Evolutionary conservation across 768 basidiomycete species (phyloP).

Genomic region (Stropharia rugosoannulata): DNA sequence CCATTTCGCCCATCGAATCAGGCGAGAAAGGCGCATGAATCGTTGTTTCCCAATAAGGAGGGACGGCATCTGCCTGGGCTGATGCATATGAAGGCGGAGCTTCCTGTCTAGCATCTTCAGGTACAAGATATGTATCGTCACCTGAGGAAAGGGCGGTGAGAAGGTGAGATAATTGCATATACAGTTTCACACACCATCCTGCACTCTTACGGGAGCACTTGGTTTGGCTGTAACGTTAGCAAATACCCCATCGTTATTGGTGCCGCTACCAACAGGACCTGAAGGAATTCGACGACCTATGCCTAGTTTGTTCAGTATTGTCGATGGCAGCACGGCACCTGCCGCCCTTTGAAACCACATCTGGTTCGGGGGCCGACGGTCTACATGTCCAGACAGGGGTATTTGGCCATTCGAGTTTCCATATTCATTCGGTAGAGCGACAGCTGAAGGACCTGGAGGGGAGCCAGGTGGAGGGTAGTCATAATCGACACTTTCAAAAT

Average conservation of each 20-base stretch:
- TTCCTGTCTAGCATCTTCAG: slow-evolving; percentile 81
- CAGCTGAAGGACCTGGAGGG: slow-evolving; percentile 63
- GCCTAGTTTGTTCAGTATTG: slow-evolving; percentile 46
- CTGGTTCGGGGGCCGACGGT: slow-evolving; percentile 30
- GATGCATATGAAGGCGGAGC: slow-evolving; percentile 90
- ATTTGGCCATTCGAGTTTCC: slow-evolving; percentile 78
- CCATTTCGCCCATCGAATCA: slow-evolving; percentile 70
- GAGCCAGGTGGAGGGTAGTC: slow-evolving; percentile 84
- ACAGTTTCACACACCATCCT: slow-evolving; percentile 49
- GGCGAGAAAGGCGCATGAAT: slow-evolving; percentile 84
- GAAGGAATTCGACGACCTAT: slow-evolving; percentile 35
- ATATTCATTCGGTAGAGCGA: slow-evolving; percentile 65
- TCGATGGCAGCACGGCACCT: slow-evolving; percentile 53
- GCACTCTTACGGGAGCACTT: slow-evolving; percentile 52
- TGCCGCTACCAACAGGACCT: slow-evolving; percentile 61
- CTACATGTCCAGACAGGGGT: slow-evolving; percentile 44
- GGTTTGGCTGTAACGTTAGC: slow-evolving; percentile 94
- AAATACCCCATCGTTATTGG: slow-evolving; percentile 89
- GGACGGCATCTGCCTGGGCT: slow-evolving; percentile 93
- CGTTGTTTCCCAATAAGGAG: slow-evolving; percentile 97
- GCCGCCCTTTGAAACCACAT: slow-evolving; percentile 61
- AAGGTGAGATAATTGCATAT: slow-evolving; percentile 5
- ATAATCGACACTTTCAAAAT: slow-evolving; percentile 82
- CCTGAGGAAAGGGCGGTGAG: slow-evolving; percentile 36
- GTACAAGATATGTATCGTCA: slow-evolving; percentile 71